These are phyloP conservation scores for Plasmodium cynomolgi DNA, from an alignment of 169 alveolate genomes.

Conservation along the genomic window DNA sequence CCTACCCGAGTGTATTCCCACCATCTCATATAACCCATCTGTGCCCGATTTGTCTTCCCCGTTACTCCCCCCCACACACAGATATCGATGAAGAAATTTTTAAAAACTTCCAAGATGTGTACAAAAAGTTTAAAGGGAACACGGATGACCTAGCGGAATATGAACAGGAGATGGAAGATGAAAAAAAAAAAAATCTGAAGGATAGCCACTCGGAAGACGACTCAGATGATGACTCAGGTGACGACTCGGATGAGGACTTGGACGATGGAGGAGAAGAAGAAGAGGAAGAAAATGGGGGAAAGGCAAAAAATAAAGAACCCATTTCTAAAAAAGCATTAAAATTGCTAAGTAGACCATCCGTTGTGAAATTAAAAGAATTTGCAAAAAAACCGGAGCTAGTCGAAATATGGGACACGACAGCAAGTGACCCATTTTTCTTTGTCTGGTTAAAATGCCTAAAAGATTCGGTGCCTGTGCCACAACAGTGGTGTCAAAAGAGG, in stretches of 20 bases:
- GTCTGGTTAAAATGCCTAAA: constrained; percentile 94
- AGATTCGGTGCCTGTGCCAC: constrained; percentile 97
- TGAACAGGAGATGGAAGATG: constrained; percentile 20
- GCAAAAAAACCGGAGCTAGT: constrained; percentile 91
- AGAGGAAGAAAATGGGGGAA: neutral
- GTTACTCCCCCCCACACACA: neutral
- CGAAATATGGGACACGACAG: constrained; percentile 96
- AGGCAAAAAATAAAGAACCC: constrained; percentile 9
- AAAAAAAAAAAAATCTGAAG: neutral
- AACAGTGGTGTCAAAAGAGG: constrained; percentile 98
- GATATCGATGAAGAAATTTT: constrained; percentile 17
- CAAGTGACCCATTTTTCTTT: constrained; percentile 96
- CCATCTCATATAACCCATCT: neutral
- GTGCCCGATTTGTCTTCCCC: neutral
- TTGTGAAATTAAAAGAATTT: constrained; percentile 75
- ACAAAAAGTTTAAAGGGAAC: constrained; percentile 26
- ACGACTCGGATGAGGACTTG: constrained; percentile 20
- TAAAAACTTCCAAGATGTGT: constrained; percentile 54
- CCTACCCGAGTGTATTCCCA: too few species aligned
- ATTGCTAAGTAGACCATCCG: constrained; percentile 75
- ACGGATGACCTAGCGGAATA: constrained; percentile 30
- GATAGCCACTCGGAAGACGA: neutral
- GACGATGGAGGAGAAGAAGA: constrained; percentile 11
- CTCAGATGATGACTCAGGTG: constrained; percentile 3
- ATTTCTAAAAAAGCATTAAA: constrained; percentile 67